Percentiles rank a stretch among this genome's conserved stretches.
Evolutionary conservation across 768 basidiomycete genomes (phyloP).

Genomic region (Pleurotus platypus): DNA sequence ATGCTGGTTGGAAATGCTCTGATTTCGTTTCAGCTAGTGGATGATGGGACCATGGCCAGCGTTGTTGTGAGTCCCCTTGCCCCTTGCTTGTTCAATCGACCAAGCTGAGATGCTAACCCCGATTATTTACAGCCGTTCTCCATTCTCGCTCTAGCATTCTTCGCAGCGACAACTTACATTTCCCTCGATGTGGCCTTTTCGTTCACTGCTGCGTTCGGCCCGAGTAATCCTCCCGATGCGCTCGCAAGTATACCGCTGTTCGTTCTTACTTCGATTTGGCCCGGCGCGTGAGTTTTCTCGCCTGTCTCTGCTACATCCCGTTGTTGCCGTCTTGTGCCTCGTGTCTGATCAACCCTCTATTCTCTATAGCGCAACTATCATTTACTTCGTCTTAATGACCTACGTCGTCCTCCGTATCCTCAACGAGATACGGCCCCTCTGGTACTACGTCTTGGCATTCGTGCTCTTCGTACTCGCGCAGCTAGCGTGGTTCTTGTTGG

Average conservation of each 20-base stretch:
- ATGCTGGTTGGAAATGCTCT: slow-evolving; percentile 69
- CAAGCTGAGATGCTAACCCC: not conserved
- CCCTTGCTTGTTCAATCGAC: slow-evolving; percentile 1
- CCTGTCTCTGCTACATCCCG: not conserved
- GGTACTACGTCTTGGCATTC: slow-evolving; percentile 73
- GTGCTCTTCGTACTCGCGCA: slow-evolving; percentile 77
- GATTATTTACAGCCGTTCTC: slow-evolving; percentile 51
- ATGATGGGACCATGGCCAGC: slow-evolving; percentile 79
- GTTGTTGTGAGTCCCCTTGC: slow-evolving; percentile 48
- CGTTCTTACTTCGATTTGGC: slow-evolving; percentile 78
- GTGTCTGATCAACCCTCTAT: no score
- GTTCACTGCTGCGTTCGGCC: slow-evolving; percentile 60
- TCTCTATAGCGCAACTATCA: slow-evolving; percentile 49
- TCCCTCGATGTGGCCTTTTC: slow-evolving; percentile 75
- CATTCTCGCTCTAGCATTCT: slow-evolving; percentile 53
- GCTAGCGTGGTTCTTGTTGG: slow-evolving; percentile 80
- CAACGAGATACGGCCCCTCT: slow-evolving; percentile 75
- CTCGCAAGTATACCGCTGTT: slow-evolving; percentile 76
- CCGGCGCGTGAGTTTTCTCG: slow-evolving; percentile 53
- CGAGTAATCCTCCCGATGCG: slow-evolving; percentile 49
- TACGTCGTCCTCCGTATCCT: slow-evolving; percentile 77
- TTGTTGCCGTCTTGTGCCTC: no score
- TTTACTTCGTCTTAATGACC: slow-evolving; percentile 74
- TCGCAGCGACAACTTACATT: slow-evolving; percentile 78
- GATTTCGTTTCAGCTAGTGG: slow-evolving; percentile 86